Base-by-base conservation (phyloP, 805 yeast genomes). In the Lachancea kluyveri region DNA sequence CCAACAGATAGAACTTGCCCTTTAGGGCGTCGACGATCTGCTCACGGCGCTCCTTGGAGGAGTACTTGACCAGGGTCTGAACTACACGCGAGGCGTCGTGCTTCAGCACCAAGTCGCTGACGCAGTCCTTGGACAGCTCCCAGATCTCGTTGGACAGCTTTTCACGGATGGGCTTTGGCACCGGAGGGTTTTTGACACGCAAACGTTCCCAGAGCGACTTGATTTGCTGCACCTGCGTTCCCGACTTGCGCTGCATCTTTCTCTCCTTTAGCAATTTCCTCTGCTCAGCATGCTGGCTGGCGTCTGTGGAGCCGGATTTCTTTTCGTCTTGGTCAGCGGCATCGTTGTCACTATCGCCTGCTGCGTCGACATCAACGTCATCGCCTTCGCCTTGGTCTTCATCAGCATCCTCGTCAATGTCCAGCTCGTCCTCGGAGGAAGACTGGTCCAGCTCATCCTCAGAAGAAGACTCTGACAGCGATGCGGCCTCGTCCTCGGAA, bases 1-100 rank as follows among this genome's bases (percentile, higher is more conserved):
- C 95, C 53, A 90, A 68, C 30, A 74, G 77, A 53, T 83, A 84
- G 57, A 67, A 85, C 52, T 74, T 68, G 11, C 94, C 92, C 56
- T 78, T 80, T 46, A 90, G 65, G 3, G 87, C 67, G 32, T 58
- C 45, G 11, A 80, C 79, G 41, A 90, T 76, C 15, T 65, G 66
- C 16, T 75, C 79, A 62, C 95, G 76, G 64, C 87, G 77, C 31
- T 77, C 84, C 51, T 79, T 84, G 22, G 81, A 67, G 8, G 92
- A 78, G 55, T 83, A 86, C 58, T 90, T 90, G 40, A 90, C 79
- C 45, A 90, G 70, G 2, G 96, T 87, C 62, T 90, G 98, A 24
- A 90, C 94, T 35, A 90, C 90, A 64, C 98, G 75, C 15, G 96
- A 85, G 7, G 96, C 90, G 67, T 90, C 97, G 55, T 90, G 98